Conservation (phyloP, 2,329 filamentous ascomycete species). For the Daldinia sp. region DNA sequence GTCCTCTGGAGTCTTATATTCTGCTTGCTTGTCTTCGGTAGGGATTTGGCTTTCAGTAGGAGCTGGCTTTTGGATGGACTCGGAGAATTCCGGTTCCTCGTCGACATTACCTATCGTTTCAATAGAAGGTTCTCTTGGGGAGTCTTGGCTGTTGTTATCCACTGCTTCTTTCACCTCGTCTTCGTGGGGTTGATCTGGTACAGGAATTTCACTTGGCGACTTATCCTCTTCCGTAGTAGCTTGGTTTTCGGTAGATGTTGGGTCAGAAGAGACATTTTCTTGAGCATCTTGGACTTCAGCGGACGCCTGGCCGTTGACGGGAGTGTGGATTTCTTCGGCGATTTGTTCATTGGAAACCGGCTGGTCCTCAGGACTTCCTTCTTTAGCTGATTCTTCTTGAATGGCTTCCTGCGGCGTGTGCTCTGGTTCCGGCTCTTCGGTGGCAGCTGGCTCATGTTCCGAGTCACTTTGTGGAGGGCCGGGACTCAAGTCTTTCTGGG, state of each 20-base stretch:
- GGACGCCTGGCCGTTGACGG: neutral
- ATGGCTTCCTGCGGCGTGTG: neutral
- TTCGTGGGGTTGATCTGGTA: neutral
- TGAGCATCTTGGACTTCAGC: neutral
- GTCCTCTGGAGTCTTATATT: neutral
- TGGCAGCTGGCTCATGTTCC: neutral
- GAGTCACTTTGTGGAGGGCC: neutral
- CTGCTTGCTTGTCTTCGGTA: neutral
- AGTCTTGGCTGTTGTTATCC: neutral
- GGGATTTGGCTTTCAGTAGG: neutral
- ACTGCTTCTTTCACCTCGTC: neutral
- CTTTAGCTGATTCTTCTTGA: neutral
- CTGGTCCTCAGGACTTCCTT: neutral
- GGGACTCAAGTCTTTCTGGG: neutral
- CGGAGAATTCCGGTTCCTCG: neutral
- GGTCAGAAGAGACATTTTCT: neutral
- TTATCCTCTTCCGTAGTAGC: neutral
- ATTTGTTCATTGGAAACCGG: neutral
- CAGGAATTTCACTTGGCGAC: neutral
- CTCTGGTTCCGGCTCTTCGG: neutral
- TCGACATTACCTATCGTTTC: neutral
- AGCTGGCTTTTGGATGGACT: neutral
- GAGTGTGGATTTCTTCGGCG: neutral
- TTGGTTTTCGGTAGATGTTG: neutral
- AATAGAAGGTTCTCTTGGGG: neutral